phyloP scores from a whole-genome alignment of 441 rosid species.

The Eutrema salsugineum region DNA sequence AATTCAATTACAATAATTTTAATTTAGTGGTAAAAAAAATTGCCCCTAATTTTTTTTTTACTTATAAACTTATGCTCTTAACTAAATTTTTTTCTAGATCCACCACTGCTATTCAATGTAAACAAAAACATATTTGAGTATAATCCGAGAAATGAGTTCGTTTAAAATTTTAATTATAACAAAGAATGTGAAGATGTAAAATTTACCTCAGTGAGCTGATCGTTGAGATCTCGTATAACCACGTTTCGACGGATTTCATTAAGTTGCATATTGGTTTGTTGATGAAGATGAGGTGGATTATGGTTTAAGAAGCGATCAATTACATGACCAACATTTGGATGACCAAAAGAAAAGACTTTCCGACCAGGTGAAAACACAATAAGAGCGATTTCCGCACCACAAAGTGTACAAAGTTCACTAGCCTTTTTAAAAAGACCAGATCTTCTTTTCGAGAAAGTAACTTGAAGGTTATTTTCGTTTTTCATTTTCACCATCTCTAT shows the following conservation, averaged over 20 bases:
- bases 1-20: no score
- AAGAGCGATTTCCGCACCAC: conserved; percentile 43
- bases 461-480: conserved; percentile 44
- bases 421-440: conserved; percentile 58
- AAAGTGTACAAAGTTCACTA: conserved; percentile 52
- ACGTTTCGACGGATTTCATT: conserved; percentile 42
- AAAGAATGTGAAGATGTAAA: background rate
- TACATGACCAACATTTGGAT: conserved; percentile 40
- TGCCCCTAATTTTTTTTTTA: no score
- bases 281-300: conserved; percentile 17
- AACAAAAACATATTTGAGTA: background rate
- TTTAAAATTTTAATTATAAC: background rate
- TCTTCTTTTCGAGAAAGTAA: conserved; percentile 54
- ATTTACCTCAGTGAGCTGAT: conserved; percentile 39
- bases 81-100: no score
- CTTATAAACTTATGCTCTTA: no score
- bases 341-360: conserved; percentile 56
- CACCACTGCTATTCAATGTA: no score
- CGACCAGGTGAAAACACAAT: conserved; percentile 52
- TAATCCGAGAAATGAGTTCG: background rate
- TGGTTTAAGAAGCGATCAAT: conserved; percentile 32
- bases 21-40: no score
- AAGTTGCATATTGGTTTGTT: conserved; percentile 31
- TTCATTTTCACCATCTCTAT: conserved; percentile 49
- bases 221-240: conserved; percentile 39